Base-by-base conservation (phyloP, 371 early-diverging fungal species). In the Haplosporangium sp. region DNA sequence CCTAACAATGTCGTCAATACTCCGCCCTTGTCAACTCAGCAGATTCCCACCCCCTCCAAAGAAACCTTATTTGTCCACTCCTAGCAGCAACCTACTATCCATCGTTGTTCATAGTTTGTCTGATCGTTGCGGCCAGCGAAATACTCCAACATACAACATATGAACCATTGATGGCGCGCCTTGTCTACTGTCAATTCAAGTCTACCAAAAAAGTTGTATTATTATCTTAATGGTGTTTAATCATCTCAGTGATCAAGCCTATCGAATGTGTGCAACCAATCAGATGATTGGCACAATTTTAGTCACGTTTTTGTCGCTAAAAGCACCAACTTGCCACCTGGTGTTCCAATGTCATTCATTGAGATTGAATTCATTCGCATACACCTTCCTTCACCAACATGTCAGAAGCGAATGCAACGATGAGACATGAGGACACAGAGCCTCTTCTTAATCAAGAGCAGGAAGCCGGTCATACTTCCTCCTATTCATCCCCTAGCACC, bases 361-460 rank as follows among this genome's bases (percentile, higher is more conserved):
- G 1, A 42, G 13, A 17, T 17, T 48, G 48, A 17, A 44, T 8
- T 44, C 44, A 55, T 34, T 34, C 34, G 20, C 34, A 34, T 34
- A 13, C 55, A 27, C 34, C 19, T 27, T 55, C 55, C 37, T n/a
- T 59, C 59, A 39, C 6, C 37, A 59, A 42, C 40, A 61, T 40
- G 44, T 17, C 38, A 38, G 44, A 34, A 38, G 38, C 38, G 59
- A 37, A 38, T n/a, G 13, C 34, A 39, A 20, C 45, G n/a, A 20
- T 27, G 27, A 61, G 61, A 42, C 44, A 61, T n/a, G 55, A 61
- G 17, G 67, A 57, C 17, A 27, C 38, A 40, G 39, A 39, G 55
- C 53, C 66, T 17, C 47, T 65, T 34, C 62, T 61, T 38, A 66
- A 72, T 20, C 45, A 57, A 10, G 38, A 56, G 6, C 53, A 35